Percentiles rank a stretch among this genome's conserved stretches.
phyloP scores from a whole-genome alignment of 2,329 filamentous ascomycete genomes.

The Alternaria triticimaculans region DNA sequence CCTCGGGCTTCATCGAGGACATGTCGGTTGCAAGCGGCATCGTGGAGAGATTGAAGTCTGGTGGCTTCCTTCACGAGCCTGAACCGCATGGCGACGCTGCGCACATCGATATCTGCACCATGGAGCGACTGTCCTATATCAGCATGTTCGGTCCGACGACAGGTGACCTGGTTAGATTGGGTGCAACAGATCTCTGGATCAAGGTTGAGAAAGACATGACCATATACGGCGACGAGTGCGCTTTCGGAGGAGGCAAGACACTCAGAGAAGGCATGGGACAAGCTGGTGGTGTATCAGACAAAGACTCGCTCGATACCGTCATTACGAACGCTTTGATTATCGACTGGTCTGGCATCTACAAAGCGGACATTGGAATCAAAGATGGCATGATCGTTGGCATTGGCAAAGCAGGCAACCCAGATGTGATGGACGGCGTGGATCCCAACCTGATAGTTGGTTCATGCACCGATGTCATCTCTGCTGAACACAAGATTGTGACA shows the following conservation, averaged over 20 bases:
- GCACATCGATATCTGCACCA: slow-evolving; percentile 67
- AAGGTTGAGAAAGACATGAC: slow-evolving; percentile 87
- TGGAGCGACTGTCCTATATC: slow-evolving; percentile 80
- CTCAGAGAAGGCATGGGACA: slow-evolving; percentile 96
- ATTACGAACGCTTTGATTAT: slow-evolving; percentile 89
- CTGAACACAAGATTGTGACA: slow-evolving; percentile 88
- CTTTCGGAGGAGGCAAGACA: slow-evolving; percentile 94
- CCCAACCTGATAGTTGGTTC: slow-evolving; percentile 81
- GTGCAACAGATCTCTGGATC: slow-evolving; percentile 87
- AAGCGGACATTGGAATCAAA: slow-evolving; percentile 95
- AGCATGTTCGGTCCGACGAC: slow-evolving; percentile 93
- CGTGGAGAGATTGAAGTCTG: slow-evolving; percentile 68
- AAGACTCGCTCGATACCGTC: slow-evolving; percentile 80
- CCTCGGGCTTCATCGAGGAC: slow-evolving; percentile 73
- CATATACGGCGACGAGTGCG: slow-evolving; percentile 88
- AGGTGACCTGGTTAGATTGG: slow-evolving; percentile 82
- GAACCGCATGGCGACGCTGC: slow-evolving; percentile 66
- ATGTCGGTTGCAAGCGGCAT: slow-evolving; percentile 69
- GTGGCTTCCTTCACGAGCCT: slow-evolving; percentile 78
- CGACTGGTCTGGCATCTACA: slow-evolving; percentile 92
- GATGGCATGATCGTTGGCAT: slow-evolving; percentile 84
- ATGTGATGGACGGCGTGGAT: slow-evolving; percentile 89
- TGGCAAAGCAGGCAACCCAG: slow-evolving; percentile 95
- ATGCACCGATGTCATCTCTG: slow-evolving; percentile 90
- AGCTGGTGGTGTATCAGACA: slow-evolving; percentile 75